Percentiles rank a stretch among this genome's conserved stretches.
Conservation (phyloP, 2,329 filamentous ascomycete species). For the Pseudocercospora cruenta region DNA sequence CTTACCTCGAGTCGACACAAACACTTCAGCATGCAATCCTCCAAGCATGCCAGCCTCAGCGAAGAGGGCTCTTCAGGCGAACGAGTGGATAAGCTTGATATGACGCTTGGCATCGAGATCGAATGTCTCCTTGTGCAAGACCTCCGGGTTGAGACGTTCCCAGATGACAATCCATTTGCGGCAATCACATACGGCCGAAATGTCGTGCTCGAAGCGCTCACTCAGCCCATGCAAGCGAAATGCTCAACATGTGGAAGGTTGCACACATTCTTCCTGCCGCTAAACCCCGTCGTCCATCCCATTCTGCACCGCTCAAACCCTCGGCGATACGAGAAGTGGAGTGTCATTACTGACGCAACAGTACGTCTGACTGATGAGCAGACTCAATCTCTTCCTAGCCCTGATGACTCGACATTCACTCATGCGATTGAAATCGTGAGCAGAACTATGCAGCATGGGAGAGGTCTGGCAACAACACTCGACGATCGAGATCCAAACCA, state of each 20-base stretch:
- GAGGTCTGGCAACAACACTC: not conserved
- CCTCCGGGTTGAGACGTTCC: not conserved
- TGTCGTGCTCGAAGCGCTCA: constrained; percentile 9
- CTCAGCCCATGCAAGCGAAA: not conserved
- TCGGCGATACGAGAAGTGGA: constrained; percentile 3
- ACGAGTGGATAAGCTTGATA: not conserved
- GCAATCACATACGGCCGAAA: not conserved
- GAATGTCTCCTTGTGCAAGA: constrained; percentile 19
- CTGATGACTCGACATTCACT: not conserved
- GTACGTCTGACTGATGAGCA: not conserved
- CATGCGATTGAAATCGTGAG: constrained; percentile 20
- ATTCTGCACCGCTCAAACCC: not conserved
- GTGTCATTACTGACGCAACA: not conserved
- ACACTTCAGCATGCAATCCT: not conserved
- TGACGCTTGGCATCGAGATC: constrained; percentile 23
- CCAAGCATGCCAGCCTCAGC: no score
- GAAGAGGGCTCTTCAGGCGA: no score
- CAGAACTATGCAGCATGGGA: constrained; percentile 14
- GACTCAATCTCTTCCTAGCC: not conserved
- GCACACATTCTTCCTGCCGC: constrained; percentile 5
- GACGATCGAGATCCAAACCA: constrained; percentile 3
- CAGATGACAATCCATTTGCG: not conserved
- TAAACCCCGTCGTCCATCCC: not conserved
- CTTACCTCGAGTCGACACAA: no score
- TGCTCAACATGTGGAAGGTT: constrained; percentile 3